A percentile compares a stretch with the other conserved stretches of the same genome.
phyloP scores from a whole-genome alignment of 257 asterid species.

The Plantago ovata region DNA sequence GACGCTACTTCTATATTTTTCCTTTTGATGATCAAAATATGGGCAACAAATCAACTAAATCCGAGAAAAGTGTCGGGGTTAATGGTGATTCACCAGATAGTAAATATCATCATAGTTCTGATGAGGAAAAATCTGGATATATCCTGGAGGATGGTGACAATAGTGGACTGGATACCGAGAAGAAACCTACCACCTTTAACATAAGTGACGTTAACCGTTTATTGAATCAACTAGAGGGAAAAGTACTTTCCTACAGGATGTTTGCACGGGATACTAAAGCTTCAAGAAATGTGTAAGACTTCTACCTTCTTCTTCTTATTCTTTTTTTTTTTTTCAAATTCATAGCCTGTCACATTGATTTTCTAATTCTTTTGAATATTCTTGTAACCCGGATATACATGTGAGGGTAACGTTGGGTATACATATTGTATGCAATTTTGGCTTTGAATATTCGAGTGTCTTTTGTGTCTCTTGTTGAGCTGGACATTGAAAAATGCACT shows the following conservation, averaged over 20 bases:
- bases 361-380: slow-evolving; percentile 10
- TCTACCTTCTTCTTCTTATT: background rate
- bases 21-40: slow-evolving; percentile 51
- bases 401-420: no score
- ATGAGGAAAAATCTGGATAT: slow-evolving; percentile 26
- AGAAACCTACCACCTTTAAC: slow-evolving; percentile 55
- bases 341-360: background rate
- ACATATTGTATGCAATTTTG: no score
- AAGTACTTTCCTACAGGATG: slow-evolving; percentile 78
- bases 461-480: slow-evolving; percentile 16
- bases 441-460: background rate
- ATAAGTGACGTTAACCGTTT: slow-evolving; percentile 65
- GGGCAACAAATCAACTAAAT: slow-evolving; percentile 27
- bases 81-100: slow-evolving; percentile 27
- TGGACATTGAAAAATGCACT: slow-evolving; percentile 1
- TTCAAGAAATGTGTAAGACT: slow-evolving; percentile 74
- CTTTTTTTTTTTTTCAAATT: background rate
- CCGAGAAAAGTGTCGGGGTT: slow-evolving; percentile 26
- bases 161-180: slow-evolving; percentile 34
- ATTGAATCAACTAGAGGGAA: slow-evolving; percentile 80
- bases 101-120: slow-evolving; percentile 20
- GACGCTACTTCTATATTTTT: slow-evolving; percentile 83
- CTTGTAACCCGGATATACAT: slow-evolving; percentile 1
- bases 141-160: slow-evolving; percentile 28
- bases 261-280: slow-evolving; percentile 97